Conservation (phyloP, 1,284 basidiomycete genomes). For the Moniliophthora roreri region DNA sequence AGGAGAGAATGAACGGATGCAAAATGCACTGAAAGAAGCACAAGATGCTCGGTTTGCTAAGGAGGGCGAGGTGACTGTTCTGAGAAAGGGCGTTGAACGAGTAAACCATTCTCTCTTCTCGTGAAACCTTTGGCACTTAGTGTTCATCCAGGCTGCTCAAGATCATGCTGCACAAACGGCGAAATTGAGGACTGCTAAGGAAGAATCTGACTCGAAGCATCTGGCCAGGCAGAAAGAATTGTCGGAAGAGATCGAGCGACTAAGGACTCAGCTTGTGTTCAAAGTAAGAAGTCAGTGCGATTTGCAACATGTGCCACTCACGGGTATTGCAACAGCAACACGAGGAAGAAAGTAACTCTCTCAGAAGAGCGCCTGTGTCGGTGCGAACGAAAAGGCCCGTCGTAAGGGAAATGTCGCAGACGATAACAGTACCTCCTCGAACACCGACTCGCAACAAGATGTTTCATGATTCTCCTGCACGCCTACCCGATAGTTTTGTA, state of each 20-base stretch:
- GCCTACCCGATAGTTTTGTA: conserved; percentile 24
- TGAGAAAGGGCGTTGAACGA: conserved; percentile 59
- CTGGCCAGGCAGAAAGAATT: conserved; percentile 53
- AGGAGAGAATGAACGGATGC: conserved; percentile 44
- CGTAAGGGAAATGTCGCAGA: conserved; percentile 27
- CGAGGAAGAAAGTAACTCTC: conserved; percentile 57
- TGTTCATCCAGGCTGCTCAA: conserved; percentile 47
- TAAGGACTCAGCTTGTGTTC: conserved; percentile 69
- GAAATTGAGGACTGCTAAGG: conserved; percentile 58
- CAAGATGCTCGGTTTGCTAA: conserved; percentile 46
- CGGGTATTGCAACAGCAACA: conserved; percentile 52
- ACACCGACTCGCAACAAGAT: conserved; percentile 36
- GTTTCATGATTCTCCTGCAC: conserved; percentile 15
- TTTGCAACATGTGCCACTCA: conserved; percentile 10
- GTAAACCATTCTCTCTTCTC: conserved; percentile 27
- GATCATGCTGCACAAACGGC: conserved; percentile 58
- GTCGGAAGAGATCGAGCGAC: conserved; percentile 66
- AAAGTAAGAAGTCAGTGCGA: conserved; percentile 42
- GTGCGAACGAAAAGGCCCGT: conserved; percentile 39
- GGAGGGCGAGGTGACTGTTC: conserved; percentile 62
- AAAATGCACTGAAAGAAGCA: conserved; percentile 45
- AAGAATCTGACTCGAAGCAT: conserved; percentile 57
- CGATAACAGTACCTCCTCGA: conserved; percentile 35
- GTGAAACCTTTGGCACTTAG: conserved; percentile 1
- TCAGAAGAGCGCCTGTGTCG: conserved; percentile 47